These are phyloP conservation scores for Halenospora varia DNA, from an alignment of 495 filamentous ascomycete genomes.

Conservation along the genomic window DNA sequence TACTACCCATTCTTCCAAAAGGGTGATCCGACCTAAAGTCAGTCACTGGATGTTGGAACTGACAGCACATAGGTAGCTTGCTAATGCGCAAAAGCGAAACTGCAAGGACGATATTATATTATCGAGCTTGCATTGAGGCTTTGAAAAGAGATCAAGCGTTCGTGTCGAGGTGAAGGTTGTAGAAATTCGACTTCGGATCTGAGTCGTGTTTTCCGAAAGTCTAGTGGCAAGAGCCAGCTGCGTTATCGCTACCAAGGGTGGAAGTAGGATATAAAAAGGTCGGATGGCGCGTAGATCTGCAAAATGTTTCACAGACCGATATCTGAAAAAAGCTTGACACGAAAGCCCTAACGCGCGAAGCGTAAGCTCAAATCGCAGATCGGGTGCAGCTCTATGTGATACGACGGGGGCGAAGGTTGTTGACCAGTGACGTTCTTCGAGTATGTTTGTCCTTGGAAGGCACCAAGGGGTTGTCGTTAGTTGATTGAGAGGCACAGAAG, in stretches of 20 bases:
- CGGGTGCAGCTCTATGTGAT: too few species aligned
- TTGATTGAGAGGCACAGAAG: not conserved
- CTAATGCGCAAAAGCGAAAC: not conserved
- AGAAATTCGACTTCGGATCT: not conserved
- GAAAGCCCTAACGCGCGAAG: not conserved
- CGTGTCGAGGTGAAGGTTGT: not conserved
- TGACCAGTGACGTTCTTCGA: not conserved
- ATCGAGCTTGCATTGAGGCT: not conserved
- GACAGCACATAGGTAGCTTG: conserved; percentile 18
- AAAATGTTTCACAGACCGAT: not conserved
- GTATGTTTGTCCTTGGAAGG: not conserved
- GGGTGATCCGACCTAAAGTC: conserved; percentile 25
- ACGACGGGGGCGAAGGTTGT: not conserved
- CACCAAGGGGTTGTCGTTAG: not conserved
- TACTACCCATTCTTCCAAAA: conserved; percentile 17
- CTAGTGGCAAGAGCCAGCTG: not conserved
- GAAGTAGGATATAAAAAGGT: not conserved
- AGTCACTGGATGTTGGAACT: conserved; percentile 17
- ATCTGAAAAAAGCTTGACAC: not conserved
- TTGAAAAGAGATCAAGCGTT: not conserved
- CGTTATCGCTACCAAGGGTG: not conserved
- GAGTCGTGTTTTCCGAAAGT: not conserved
- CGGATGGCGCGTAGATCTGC: not conserved
- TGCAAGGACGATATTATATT: not conserved
- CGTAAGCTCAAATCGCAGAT: not conserved